Evolutionary conservation across 2,329 filamentous ascomycete species (phyloP).

Genomic region (Cryphonectria nitschkei): DNA sequence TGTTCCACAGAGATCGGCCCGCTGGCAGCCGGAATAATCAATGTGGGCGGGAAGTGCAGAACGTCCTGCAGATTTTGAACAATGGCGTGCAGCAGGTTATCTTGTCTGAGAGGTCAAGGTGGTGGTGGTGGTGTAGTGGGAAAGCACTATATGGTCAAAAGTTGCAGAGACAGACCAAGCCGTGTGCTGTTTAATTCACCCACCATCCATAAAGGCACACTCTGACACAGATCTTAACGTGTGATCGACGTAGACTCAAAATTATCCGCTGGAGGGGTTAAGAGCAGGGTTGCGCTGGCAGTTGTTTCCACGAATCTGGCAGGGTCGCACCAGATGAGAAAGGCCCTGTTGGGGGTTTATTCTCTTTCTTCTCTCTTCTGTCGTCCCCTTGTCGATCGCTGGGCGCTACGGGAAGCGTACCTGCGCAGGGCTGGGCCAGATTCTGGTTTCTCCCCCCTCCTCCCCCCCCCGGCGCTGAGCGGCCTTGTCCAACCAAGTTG

Average conservation of each 20-base stretch:
- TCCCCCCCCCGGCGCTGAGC: too few relatives aligned
- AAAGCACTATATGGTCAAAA: not conserved
- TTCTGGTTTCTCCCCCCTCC: not conserved
- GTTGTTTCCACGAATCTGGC: slow-evolving; percentile 23
- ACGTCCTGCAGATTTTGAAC: not conserved
- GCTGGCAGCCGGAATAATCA: slow-evolving; percentile 2
- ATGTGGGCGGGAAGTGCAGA: not conserved
- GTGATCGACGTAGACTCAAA: slow-evolving; percentile 27
- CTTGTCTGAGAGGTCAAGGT: not conserved
- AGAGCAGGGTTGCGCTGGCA: slow-evolving; percentile 25
- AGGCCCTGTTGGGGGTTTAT: slow-evolving; percentile 8
- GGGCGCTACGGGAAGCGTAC: slow-evolving; percentile 1
- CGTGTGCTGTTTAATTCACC: not conserved
- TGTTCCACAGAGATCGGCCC: slow-evolving; percentile 5
- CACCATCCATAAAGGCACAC: not conserved
- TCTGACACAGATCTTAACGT: slow-evolving; percentile 20
- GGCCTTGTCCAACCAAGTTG: not conserved
- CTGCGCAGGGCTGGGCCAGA: slow-evolving; percentile 12
- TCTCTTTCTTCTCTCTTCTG: not conserved
- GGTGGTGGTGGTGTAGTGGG: not conserved
- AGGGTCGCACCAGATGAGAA: slow-evolving; percentile 19
- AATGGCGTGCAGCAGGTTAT: not conserved
- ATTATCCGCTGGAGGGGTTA: slow-evolving; percentile 14
- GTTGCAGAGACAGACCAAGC: not conserved
- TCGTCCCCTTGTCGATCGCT: slow-evolving; percentile 1